Base-by-base conservation (phyloP, 495 filamentous ascomycete species). In the Aspergillus cavernicola region DNA sequence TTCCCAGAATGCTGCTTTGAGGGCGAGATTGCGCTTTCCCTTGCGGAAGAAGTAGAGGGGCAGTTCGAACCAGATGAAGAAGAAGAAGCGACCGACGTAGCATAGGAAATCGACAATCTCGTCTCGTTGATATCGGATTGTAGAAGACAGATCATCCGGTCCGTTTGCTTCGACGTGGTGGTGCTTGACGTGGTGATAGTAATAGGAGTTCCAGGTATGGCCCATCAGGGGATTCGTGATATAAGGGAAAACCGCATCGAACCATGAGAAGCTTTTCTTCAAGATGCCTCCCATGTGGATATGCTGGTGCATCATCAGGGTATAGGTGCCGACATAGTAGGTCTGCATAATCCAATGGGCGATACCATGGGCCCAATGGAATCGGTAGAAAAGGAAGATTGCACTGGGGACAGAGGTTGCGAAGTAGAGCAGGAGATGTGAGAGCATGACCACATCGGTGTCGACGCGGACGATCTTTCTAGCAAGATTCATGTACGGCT, bases 101-200 rank as follows among this genome's bases (percentile, higher is more conserved):
- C 78, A 74, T 9, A 83, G 57, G 56, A 91, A 89, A 57, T 87
- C 70, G 38, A 66, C 65, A 6, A 81, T 38, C 39, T 77, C 71
- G 62, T 92, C 88, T 6, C 88, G 81, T 61, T 92, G 85, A 61
- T 88, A 91, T 19, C 84, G 78, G 33, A 91, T 77, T 11, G 88
- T 91, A 0, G 85, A 85, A 9, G 81, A 86, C 6, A 92, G 75
- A 59, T 92, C 88, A 32, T 82, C 73, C 0, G 86, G 86, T 0
- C 88, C 88, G 63, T 92, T 92, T 48, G 80, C 84, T 63, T 92
- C 88, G 42, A 91, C 84, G 58, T 91, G 88, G 61, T 91, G 88
- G 63, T 88, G 85, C 69, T 92, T 90, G 55, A 90, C 85, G 57
- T 91, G 88, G 64, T 92, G 88, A 59, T 89, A 90, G 63, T 77